Base-by-base conservation (phyloP, 2,329 filamentous ascomycete species). In the Fusarium acutatum region DNA sequence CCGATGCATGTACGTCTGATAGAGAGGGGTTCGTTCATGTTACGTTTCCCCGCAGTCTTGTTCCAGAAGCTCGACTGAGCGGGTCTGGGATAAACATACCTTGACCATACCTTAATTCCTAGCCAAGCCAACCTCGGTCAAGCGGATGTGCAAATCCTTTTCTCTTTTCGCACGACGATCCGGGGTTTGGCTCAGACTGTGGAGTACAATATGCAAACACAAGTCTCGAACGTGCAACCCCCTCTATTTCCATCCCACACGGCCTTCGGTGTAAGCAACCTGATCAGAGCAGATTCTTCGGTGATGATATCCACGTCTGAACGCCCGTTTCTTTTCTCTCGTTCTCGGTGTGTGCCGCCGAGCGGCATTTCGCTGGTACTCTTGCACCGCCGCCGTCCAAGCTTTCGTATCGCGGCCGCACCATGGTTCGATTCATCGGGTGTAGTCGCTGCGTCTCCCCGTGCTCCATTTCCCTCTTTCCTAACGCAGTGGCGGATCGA, bases 351-450 rank as follows among this genome's bases (percentile, higher is more conserved):
- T 70, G 72, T 47, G 72, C 60, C 69, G 63, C 72, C 69, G 72
- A 75, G 64, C 64, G 35, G 58, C 68, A 63, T 62, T 37, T 59
- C 22, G 43, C 43, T 62, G 49, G 52, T 40, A 28, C 52, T 43
- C 52, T 54, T 47, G 49, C 49, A 52, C 49, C 32, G 49, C 49
- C 49, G 32, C 32, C 30, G 41, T 35, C 40, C 53, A 61, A 58
- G 35, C 49, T n/a, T 53, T 60, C 49, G 34, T 63, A 44, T 54
- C 46, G n/a, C 38, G 26, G 26, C 56, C 30, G 41, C 34, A 30
- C 44, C 44, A 64, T 74, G n/a, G 72, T 73, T 58, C 69, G 72
- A 75, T 75, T 43, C 34, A 35, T 75, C 72, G 64, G 68, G 66
- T 54, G 26, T 64, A 44, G 37, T 44, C 50, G 72, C 57, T 56